A percentile compares a stretch with the other conserved stretches of the same genome.
These are phyloP conservation scores for Ilyonectria robusta DNA, from an alignment of 2,329 filamentous ascomycete species.

Conservation along the genomic window DNA sequence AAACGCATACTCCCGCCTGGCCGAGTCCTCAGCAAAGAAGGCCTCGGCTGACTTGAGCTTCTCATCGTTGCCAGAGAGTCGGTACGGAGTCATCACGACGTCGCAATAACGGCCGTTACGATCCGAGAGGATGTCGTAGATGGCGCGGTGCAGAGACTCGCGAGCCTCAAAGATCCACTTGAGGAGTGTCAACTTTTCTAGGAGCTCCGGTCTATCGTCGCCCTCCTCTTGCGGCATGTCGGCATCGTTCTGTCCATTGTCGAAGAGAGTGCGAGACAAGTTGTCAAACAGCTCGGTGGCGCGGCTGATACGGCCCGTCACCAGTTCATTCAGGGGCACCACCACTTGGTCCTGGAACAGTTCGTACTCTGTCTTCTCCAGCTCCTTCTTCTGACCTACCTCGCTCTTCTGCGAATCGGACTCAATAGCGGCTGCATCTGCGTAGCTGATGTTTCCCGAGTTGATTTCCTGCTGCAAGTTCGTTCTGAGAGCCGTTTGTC, in stretches of 20 bases:
- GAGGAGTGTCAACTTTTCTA: conserved; percentile 93
- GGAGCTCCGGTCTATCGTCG: conserved; percentile 91
- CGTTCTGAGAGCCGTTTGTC: conserved; percentile 75
- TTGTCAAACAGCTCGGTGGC: conserved; percentile 85
- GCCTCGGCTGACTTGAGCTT: conserved; percentile 84
- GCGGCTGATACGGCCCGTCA: conserved; percentile 81
- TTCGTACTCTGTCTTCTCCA: conserved; percentile 86
- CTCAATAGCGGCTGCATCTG: conserved; percentile 86
- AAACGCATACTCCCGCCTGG: conserved; percentile 78
- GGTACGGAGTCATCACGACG: conserved; percentile 87
- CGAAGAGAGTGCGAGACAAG: conserved; percentile 79
- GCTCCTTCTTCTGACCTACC: conserved; percentile 77
- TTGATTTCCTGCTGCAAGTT: conserved; percentile 86
- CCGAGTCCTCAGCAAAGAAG: conserved; percentile 87
- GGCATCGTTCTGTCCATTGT: conserved; percentile 73
- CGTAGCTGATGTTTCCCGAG: conserved; percentile 83
- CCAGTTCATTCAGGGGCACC: conserved; percentile 84
- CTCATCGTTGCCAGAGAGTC: conserved; percentile 79
- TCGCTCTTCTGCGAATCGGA: conserved; percentile 81
- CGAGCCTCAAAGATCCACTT: conserved; percentile 98
- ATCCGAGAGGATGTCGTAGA: conserved; percentile 87
- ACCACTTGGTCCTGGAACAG: conserved; percentile 86
- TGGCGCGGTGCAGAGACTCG: conserved; percentile 87
- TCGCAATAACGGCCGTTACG: conserved; percentile 89
- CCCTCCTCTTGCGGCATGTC: conserved; percentile 95